A percentile compares a stretch with the other conserved stretches of the same genome.
Evolutionary conservation across 371 early-diverging fungal genomes (phyloP).

Genomic region (Mortierella sp.): DNA sequence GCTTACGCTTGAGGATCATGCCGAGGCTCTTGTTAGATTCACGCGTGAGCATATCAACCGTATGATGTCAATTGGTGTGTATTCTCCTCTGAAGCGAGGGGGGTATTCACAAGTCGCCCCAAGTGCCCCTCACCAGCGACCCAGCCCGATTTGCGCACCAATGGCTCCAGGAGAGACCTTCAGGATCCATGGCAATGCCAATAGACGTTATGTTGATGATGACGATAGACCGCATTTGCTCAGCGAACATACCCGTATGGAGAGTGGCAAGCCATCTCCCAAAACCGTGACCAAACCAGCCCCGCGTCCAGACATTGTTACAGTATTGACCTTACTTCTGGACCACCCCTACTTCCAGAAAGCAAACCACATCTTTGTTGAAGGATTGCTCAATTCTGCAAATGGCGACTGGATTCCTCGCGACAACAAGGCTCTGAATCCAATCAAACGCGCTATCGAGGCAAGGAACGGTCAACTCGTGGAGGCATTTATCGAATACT

Average conservation of each 20-base stretch:
- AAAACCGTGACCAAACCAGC: neutral
- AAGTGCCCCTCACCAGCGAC: neutral
- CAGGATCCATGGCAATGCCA: slow-evolving; percentile 22
- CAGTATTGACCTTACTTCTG: slow-evolving; percentile 38
- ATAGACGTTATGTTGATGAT: slow-evolving; percentile 12
- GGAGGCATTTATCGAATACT: slow-evolving; percentile 45
- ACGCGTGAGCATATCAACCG: slow-evolving; percentile 51
- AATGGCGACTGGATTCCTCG: slow-evolving; percentile 56
- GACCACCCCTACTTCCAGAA: slow-evolving; percentile 30
- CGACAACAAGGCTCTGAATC: slow-evolving; percentile 36
- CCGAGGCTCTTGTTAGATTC: slow-evolving; percentile 43
- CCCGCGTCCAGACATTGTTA: slow-evolving; percentile 13
- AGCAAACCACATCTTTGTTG: slow-evolving; percentile 39
- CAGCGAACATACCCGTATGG: too few species aligned
- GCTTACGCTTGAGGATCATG: slow-evolving; percentile 50
- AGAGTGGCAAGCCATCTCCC: neutral
- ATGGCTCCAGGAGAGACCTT: neutral
- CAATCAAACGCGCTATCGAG: slow-evolving; percentile 48
- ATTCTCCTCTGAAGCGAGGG: slow-evolving; percentile 11
- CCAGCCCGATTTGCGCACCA: neutral
- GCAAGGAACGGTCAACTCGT: slow-evolving; percentile 30
- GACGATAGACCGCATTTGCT: slow-evolving; percentile 1
- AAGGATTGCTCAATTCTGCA: slow-evolving; percentile 30
- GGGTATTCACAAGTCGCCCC: neutral
- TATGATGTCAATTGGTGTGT: slow-evolving; percentile 38